Conservation (phyloP, 495 filamentous ascomycete species). For the Neurospora sp. region DNA sequence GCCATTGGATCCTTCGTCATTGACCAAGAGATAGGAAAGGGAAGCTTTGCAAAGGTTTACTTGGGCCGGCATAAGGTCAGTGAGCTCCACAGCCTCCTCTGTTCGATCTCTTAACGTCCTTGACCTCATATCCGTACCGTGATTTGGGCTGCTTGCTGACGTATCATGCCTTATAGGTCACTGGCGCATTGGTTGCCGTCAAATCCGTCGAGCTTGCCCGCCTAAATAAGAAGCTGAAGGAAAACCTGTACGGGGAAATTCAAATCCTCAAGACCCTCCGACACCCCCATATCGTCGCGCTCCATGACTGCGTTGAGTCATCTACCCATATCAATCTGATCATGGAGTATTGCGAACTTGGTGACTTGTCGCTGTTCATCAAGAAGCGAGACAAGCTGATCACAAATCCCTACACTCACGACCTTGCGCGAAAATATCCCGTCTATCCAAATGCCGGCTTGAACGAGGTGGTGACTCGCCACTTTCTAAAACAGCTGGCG, state of each 20-base stretch:
- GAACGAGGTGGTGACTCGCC: conserved; percentile 85
- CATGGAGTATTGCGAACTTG: conserved; percentile 97
- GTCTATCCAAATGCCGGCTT: conserved; percentile 68
- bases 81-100: conserved; percentile 11
- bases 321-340: conserved; percentile 84
- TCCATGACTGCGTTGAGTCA: conserved; percentile 86
- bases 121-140: background rate
- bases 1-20: conserved; percentile 67
- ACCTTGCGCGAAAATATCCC: conserved; percentile 88
- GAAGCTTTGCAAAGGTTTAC: conserved; percentile 93
- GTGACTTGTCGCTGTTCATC: conserved; percentile 89
- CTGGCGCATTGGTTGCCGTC: conserved; percentile 70
- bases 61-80: conserved; percentile 75
- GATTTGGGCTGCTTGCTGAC: conserved; percentile 29
- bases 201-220: conserved; percentile 88
- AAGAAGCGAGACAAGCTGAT: conserved; percentile 75
- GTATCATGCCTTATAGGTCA: conserved; percentile 31
- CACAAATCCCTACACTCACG: conserved; percentile 63
- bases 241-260: conserved; percentile 92
- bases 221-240: conserved; percentile 89
- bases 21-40: conserved; percentile 80
- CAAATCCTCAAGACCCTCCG: conserved; percentile 83
- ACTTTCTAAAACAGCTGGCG: conserved; percentile 92
- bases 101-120: background rate
- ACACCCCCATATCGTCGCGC: conserved; percentile 92